Conservation (phyloP, 1,139 yeast species). For the Candida glucosophila region DNA sequence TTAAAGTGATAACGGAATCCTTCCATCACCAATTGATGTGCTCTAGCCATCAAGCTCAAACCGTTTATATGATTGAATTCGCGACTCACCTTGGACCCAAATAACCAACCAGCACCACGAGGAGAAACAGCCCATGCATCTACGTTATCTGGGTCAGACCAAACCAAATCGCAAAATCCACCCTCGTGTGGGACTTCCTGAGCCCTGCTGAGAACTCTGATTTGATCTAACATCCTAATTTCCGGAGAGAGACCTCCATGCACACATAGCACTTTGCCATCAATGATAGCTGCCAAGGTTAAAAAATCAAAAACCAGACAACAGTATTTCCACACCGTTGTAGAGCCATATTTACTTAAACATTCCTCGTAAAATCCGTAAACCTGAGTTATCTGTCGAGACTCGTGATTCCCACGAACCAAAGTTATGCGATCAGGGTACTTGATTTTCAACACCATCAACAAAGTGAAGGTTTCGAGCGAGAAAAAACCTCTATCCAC, state of each 20-base stretch:
- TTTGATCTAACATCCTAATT: constrained; percentile 92
- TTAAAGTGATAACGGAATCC: constrained; percentile 94
- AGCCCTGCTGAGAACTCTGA: constrained; percentile 90
- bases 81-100: constrained; percentile 86
- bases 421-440: constrained; percentile 81
- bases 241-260: constrained; percentile 98
- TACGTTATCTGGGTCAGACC: constrained; percentile 98
- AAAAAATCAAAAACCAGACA: constrained; percentile 93
- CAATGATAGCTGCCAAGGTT: constrained; percentile 90
- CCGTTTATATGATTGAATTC: constrained; percentile 93
- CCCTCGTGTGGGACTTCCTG: constrained; percentile 99
- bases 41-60: constrained; percentile 81
- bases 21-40: constrained; percentile 98
- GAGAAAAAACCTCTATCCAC: constrained; percentile 96
- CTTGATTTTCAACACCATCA: constrained; percentile 85
- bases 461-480: constrained; percentile 81
- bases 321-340: constrained; percentile 97
- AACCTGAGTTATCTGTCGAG: constrained; percentile 91
- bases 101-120: constrained; percentile 97
- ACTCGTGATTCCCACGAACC: constrained; percentile 91
- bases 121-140: constrained; percentile 99
- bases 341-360: constrained; percentile 81
- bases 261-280: constrained; percentile 86
- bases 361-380: constrained; percentile 93
- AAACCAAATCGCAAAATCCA: constrained; percentile 92